phyloP scores from a whole-genome alignment of 2,329 filamentous ascomycete species.

The Cucurbitaria berberidis region DNA sequence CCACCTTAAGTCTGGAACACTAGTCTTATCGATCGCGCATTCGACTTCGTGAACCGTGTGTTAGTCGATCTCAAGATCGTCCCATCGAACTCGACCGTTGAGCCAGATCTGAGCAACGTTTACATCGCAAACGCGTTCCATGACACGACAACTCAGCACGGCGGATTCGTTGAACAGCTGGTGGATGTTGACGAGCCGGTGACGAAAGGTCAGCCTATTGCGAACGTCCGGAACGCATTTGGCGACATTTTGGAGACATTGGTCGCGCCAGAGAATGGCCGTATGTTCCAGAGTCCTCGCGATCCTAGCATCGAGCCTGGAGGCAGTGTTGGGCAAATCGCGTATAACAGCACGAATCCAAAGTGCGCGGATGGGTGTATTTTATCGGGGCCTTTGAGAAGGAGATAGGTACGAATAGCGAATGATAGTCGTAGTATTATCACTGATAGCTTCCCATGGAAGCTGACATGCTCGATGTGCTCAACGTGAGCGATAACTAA shows the following conservation, averaged over 20 bases:
- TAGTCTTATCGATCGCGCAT: slow-evolving; percentile 44
- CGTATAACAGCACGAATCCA: slow-evolving; percentile 46
- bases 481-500: background rate
- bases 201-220: slow-evolving; percentile 45
- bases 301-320: slow-evolving; percentile 48
- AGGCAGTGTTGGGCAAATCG: slow-evolving; percentile 42
- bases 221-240: slow-evolving; percentile 44
- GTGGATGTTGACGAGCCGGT: slow-evolving; percentile 44
- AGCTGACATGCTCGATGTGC: background rate
- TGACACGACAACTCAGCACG: slow-evolving; percentile 32
- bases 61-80: slow-evolving; percentile 28
- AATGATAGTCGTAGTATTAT: background rate
- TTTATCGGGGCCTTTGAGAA: slow-evolving; percentile 19
- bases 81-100: slow-evolving; percentile 38
- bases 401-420: background rate
- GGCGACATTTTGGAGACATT: slow-evolving; percentile 47
- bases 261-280: slow-evolving; percentile 39
- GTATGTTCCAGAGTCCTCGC: slow-evolving; percentile 43
- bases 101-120: slow-evolving; percentile 39
- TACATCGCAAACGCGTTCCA: slow-evolving; percentile 43
- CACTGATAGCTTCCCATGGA: background rate
- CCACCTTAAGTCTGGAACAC: slow-evolving; percentile 38
- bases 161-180: slow-evolving; percentile 39
- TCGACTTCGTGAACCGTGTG: slow-evolving; percentile 35
- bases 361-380: slow-evolving; percentile 41